Evolutionary conservation across 106 monocot genomes (phyloP), one percentile per base, ranked within the genome.

Genomic region (Xerophyta viscosa): DNA sequence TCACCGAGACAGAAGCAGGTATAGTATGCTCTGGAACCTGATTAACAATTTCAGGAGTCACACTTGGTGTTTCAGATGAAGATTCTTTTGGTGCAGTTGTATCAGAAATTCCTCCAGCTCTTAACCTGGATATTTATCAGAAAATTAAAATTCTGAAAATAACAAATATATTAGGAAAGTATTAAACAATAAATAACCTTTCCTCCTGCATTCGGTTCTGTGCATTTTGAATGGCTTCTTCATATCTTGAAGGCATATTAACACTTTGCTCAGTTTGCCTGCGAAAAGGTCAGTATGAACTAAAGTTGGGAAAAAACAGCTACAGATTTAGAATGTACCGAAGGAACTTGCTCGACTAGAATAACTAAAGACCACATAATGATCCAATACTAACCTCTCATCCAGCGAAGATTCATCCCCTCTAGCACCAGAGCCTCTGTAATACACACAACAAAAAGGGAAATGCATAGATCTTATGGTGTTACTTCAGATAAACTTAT

Each of bases 211-310:
- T 29, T 46, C 24, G 56, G 12, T 39, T 51, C 41, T 56, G 68
- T 21, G 66, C 31, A 57, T 67, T 67, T 52, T 66, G 63, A 12
- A 59, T 61, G 36, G 62, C 68, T 61, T 77, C 88, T 76, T 96
- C 94, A 66, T 88, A 96, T 64, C 68, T 78, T 9, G 84, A 81
- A 13, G 85, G 84, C 48, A 73, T 71, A 78, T 48, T 76, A 55
- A 52, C 23, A 69, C 59, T 76, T 61, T 66, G 80, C 47, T 78
- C 84, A 19, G 92, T 80, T 55, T 61, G 64, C 54, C 77, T 83
- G 17, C 25, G 64, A 43, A 74, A 79, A 19, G 67, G 43, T 26
- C n/a, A n/a, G n/a, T n/a, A n/a, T n/a, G n/a, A n/a, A n/a, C n/a
- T n/a, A n/a, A n/a, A n/a, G n/a, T n/a, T n/a, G n/a, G n/a, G n/a